Base-by-base conservation (phyloP, 2,329 filamentous ascomycete genomes). In the Thielaviopsis ethacetica region DNA sequence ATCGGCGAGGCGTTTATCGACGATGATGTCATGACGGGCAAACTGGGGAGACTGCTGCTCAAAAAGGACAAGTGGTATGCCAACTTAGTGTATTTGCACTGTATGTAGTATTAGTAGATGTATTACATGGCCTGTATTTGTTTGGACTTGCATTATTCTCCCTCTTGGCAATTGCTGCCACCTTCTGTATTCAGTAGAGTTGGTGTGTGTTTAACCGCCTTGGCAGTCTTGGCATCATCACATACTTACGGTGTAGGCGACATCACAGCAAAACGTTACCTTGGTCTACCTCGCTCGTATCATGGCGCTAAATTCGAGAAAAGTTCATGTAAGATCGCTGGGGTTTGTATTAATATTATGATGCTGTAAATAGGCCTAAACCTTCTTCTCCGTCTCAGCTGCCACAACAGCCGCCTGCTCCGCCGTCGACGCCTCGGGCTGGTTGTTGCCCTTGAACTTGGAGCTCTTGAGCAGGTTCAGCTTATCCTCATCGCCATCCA, bases 401-500 rank as follows among this genome's bases (percentile, higher is more conserved):
- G 55, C 52, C 19, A 54, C 30, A 30, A 54, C 19, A 21, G 41
- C 44, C n/a, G 26, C 60, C 57, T 61, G 57, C 49, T 61, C 56
- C 47, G 62, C 58, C 13, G 61, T 56, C 15, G 49, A 54, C 44
- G 65, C 64, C 54, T 62, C 72, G 22, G 71, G 74, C 65, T 72
- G 66, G 64, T 69, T 67, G n/a, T 63, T 58, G 49, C 74, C 74
- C 63, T 72, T 66, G 62, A 64, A 76, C 63, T 73, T 67, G 22
- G 72, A 73, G 65, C 71, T 71, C 68, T 72, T 68, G 56, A 81
- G 69, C 76, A 81, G 77, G 69, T 90, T 90, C 63, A 85, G 72
- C 65, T 76, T 73, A 68, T 89, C 86, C 67, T 90, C 86, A 63
- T 83, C 73, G 26, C 69, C 71, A 66, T 90, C 86, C 10, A 85